phyloP scores from a whole-genome alignment of 352 stramenopile genomes.

The Paralagenidium karlingii region DNA sequence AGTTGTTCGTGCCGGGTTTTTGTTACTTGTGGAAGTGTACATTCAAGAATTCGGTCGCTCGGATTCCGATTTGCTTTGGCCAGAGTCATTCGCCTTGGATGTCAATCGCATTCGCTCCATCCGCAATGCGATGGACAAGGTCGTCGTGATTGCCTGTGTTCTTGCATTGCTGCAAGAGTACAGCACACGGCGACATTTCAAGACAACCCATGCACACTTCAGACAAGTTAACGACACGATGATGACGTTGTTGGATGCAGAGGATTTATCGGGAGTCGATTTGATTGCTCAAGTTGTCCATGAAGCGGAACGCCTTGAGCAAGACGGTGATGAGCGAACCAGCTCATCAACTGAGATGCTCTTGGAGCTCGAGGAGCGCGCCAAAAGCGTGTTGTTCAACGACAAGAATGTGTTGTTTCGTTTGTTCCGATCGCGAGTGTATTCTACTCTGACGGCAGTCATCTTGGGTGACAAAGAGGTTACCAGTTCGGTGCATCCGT shows the following conservation, averaged over 20 bases:
- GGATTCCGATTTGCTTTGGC: too few species aligned
- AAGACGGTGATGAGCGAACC: slow-evolving; percentile 1
- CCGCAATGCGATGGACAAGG: slow-evolving; percentile 39
- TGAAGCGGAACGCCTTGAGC: slow-evolving; percentile 15
- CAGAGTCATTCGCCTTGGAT: slow-evolving; percentile 53
- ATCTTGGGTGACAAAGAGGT: slow-evolving; percentile 8
- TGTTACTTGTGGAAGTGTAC: slow-evolving; percentile 30
- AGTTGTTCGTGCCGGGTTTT: slow-evolving; percentile 28
- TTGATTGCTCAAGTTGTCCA: slow-evolving; percentile 34
- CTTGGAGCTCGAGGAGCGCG: slow-evolving; percentile 21
- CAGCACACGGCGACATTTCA: slow-evolving; percentile 16
- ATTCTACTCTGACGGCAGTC: slow-evolving; percentile 12
- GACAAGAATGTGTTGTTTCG: slow-evolving; percentile 37
- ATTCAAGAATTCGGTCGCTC: slow-evolving; percentile 21
- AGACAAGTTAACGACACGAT: slow-evolving; percentile 15
- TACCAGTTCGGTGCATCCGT: slow-evolving; percentile 25
- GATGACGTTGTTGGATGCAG: slow-evolving; percentile 23
- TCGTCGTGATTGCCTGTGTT: slow-evolving; percentile 39
- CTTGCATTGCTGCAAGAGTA: slow-evolving; percentile 48
- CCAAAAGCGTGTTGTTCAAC: slow-evolving; percentile 26
- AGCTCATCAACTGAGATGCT: slow-evolving; percentile 6
- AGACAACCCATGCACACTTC: slow-evolving; percentile 15
- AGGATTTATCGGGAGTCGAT: slow-evolving; percentile 27
- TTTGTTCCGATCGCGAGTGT: slow-evolving; percentile 33
- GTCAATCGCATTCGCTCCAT: slow-evolving; percentile 30